Percentiles rank a stretch among this genome's conserved stretches.
Conservation (phyloP, 345 rosid genomes). For the Iberis pinnata region DNA sequence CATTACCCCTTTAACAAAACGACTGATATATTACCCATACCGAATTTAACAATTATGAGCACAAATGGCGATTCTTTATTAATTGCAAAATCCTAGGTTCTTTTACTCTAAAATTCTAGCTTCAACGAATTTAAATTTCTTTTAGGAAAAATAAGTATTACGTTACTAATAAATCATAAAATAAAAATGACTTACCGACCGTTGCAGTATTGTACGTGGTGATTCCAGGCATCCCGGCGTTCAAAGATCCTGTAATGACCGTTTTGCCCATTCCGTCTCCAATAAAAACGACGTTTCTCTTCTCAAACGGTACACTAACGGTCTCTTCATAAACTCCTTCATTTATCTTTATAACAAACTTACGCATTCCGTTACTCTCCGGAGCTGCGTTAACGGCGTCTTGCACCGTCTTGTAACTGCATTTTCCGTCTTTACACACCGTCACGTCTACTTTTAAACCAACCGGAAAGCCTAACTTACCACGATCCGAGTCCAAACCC, state of each 20-base stretch:
- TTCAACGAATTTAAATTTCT: too few relatives aligned
- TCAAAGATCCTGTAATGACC: slow-evolving; percentile 58
- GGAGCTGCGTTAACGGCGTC: slow-evolving; percentile 83
- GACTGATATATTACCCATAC: too few relatives aligned
- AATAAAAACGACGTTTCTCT: slow-evolving; percentile 66
- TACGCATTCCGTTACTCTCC: slow-evolving; percentile 29
- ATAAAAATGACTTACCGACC: slow-evolving; percentile 43
- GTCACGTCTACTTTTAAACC: slow-evolving; percentile 48
- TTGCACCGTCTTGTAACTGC: slow-evolving; percentile 54
- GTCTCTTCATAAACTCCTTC: slow-evolving; percentile 70
- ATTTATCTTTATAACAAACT: slow-evolving; percentile 55
- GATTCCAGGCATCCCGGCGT: slow-evolving; percentile 51
- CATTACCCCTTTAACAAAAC: too few relatives aligned
- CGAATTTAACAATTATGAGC: too few relatives aligned
- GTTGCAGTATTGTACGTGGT: slow-evolving; percentile 74
- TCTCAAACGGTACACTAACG: slow-evolving; percentile 69
- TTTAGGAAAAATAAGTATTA: too few relatives aligned
- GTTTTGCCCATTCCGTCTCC: slow-evolving; percentile 91
- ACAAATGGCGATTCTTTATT: too few relatives aligned
- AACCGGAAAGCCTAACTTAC: slow-evolving; percentile 39
- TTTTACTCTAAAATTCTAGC: too few relatives aligned
- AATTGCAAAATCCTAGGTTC: too few relatives aligned
- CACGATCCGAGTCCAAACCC: slow-evolving; percentile 14
- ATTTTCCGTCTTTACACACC: slow-evolving; percentile 52
- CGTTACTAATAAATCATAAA: too few relatives aligned